These are phyloP conservation scores for Stylosanthes scabra DNA, from an alignment of 331 rosid species.

Conservation along the genomic window DNA sequence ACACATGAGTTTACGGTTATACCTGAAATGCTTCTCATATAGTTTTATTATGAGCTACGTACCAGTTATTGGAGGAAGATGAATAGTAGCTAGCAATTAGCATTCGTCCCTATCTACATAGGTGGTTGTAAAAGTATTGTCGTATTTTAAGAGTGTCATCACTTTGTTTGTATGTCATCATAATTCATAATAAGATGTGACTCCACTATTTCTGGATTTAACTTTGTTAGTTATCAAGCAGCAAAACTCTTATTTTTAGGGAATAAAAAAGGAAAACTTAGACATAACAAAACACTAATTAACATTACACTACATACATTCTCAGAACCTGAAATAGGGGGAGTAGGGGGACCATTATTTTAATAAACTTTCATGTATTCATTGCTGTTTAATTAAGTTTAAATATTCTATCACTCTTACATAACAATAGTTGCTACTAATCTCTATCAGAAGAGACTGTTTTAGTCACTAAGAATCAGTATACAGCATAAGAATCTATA, in stretches of 20 bases:
- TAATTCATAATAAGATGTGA: slow-evolving; percentile 48
- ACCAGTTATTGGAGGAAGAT: slow-evolving; percentile 18
- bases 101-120: slow-evolving; percentile 30
- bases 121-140: background rate
- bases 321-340: slow-evolving; percentile 41
- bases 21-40: too few relatives aligned
- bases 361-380: slow-evolving; percentile 14
- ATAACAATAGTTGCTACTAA: slow-evolving; percentile 31
- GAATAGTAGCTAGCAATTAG: background rate
- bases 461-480: slow-evolving; percentile 40
- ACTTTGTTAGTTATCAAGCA: slow-evolving; percentile 18
- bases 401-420: background rate
- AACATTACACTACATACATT: slow-evolving; percentile 36
- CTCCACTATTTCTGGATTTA: slow-evolving; percentile 40
- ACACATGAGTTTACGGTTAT: too few relatives aligned
- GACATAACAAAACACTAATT: slow-evolving; percentile 31
- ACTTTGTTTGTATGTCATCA: too few relatives aligned
- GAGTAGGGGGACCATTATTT: slow-evolving; percentile 39
- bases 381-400: slow-evolving; percentile 28
- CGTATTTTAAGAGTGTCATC: slow-evolving; percentile 28
- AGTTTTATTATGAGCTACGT: slow-evolving; percentile 22
- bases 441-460: slow-evolving; percentile 24
- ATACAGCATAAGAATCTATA: slow-evolving; percentile 27
- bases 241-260: slow-evolving; percentile 32
- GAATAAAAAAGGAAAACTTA: slow-evolving; percentile 29